Conservation (phyloP, 768 basidiomycete genomes). For the Pleurotus djamor region DNA sequence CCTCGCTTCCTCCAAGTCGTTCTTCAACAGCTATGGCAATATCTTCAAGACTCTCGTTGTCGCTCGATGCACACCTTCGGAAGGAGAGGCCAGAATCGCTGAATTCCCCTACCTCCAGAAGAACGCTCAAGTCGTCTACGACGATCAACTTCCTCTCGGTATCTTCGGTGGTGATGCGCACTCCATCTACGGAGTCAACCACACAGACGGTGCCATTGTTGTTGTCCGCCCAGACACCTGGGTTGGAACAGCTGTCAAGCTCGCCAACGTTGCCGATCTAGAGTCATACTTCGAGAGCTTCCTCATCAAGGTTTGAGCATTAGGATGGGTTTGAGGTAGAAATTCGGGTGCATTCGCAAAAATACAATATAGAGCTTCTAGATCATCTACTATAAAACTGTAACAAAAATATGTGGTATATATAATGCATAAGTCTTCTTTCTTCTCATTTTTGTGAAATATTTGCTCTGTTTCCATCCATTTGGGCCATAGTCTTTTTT, state of each 20-base stretch:
- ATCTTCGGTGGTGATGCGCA: conserved; percentile 8
- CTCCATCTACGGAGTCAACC: conserved; percentile 8
- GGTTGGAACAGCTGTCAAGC: not conserved
- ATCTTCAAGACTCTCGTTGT: conserved; percentile 6
- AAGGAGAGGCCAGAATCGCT: not conserved
- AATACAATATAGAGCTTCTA: not conserved
- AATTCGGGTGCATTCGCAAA: not conserved
- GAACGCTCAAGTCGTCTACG: conserved; percentile 1
- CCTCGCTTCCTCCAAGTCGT: conserved; percentile 8
- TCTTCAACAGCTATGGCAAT: conserved; percentile 5
- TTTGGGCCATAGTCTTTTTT: too few relatives aligned
- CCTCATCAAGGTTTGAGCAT: not conserved
- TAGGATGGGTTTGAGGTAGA: not conserved
- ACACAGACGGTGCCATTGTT: conserved; percentile 4
- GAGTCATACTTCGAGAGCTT: conserved; percentile 3
- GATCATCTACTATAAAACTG: not conserved
- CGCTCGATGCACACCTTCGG: conserved; percentile 1
- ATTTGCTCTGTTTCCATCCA: too few relatives aligned
- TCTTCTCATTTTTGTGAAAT: not conserved
- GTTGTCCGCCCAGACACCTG: conserved; percentile 7
- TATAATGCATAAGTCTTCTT: not conserved
- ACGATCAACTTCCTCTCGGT: conserved; percentile 6
- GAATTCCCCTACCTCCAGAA: conserved; percentile 1
- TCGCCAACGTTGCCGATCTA: not conserved
- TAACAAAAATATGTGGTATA: not conserved